A percentile compares a stretch with the other conserved stretches of the same genome.
Conservation (phyloP, 805 yeast species). For the Candida krabiensis region DNA sequence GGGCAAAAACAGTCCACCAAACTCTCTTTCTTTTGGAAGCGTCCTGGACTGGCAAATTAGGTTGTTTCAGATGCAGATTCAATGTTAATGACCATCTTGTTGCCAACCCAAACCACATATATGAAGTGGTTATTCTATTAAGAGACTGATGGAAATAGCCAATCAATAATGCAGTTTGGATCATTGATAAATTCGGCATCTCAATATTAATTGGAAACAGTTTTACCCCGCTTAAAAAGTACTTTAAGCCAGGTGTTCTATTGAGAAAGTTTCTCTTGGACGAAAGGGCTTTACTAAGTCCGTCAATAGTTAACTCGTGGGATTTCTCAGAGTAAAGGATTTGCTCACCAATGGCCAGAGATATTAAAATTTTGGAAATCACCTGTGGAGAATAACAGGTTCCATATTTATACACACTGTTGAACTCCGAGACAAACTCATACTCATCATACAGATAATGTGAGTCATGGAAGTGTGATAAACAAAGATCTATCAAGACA, state of each 20-base stretch:
- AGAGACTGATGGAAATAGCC: slow-evolving; percentile 38
- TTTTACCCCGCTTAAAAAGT: slow-evolving; percentile 28
- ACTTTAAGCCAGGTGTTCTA: slow-evolving; percentile 32
- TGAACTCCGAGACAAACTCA: slow-evolving; percentile 18
- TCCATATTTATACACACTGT: slow-evolving; percentile 20
- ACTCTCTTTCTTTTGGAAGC: slow-evolving; percentile 34
- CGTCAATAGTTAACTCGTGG: slow-evolving; percentile 17
- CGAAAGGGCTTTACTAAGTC: slow-evolving; percentile 16
- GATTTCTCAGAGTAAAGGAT: slow-evolving; percentile 22
- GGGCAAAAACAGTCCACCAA: slow-evolving; percentile 41
- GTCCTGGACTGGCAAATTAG: slow-evolving; percentile 18
- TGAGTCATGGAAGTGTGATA: slow-evolving; percentile 20
- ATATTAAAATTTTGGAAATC: slow-evolving; percentile 18
- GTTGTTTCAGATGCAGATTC: slow-evolving; percentile 32
- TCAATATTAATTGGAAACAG: slow-evolving; percentile 29
- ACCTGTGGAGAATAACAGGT: slow-evolving; percentile 18
- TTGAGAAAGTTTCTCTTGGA: slow-evolving; percentile 17
- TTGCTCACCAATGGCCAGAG: slow-evolving; percentile 29
- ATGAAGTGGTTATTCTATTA: slow-evolving; percentile 36
- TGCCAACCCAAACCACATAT: slow-evolving; percentile 36
- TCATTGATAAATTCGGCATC: slow-evolving; percentile 31
- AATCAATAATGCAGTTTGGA: slow-evolving; percentile 35
- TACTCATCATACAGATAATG: slow-evolving; percentile 25
- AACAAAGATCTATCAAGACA: slow-evolving; percentile 17
- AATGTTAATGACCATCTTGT: slow-evolving; percentile 31